phyloP scores from a whole-genome alignment of 23 red algal genomes.

The Gracilaria domingensis region DNA sequence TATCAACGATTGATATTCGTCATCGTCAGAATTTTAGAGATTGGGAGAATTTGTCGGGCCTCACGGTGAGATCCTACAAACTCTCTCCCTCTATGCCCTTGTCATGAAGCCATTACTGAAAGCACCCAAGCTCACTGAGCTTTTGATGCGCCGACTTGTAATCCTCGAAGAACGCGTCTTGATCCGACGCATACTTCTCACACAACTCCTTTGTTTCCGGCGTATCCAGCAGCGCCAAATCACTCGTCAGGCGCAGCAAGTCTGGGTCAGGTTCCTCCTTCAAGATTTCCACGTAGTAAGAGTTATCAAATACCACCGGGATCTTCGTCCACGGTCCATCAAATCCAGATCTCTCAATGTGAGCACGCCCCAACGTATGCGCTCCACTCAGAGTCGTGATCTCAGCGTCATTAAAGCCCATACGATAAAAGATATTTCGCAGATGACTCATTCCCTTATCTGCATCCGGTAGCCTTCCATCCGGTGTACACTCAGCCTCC shows the following conservation, averaged over 20 bases:
- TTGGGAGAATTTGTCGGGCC: too few relatives aligned
- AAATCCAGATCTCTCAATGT: slow-evolving; percentile 81
- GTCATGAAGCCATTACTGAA: slow-evolving; percentile 18
- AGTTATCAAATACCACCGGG: slow-evolving; percentile 89
- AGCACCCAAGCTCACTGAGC: slow-evolving; percentile 93
- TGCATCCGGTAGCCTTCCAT: slow-evolving; percentile 89
- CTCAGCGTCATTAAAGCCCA: slow-evolving; percentile 97
- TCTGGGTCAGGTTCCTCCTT: slow-evolving; percentile 92
- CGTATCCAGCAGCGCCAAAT: slow-evolving; percentile 88
- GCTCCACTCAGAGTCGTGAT: slow-evolving; percentile 91
- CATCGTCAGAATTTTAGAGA: too few relatives aligned
- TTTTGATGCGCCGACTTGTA: slow-evolving; percentile 91
- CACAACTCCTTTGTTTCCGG: slow-evolving; percentile 78
- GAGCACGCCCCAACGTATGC: slow-evolving; percentile 93
- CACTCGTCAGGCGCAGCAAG: slow-evolving; percentile 79
- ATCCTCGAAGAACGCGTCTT: slow-evolving; percentile 91
- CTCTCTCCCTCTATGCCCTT: too few relatives aligned
- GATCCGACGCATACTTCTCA: slow-evolving; percentile 87
- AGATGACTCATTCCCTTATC: slow-evolving; percentile 84
- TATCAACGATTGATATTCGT: neutral
- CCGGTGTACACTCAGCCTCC: slow-evolving; percentile 76
- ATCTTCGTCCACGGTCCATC: slow-evolving; percentile 92
- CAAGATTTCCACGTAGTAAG: slow-evolving; percentile 91
- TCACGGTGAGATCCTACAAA: too few relatives aligned
- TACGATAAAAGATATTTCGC: slow-evolving; percentile 91